Conservation (phyloP, 305 asterid species). For the Solanum hybrid region DNA sequence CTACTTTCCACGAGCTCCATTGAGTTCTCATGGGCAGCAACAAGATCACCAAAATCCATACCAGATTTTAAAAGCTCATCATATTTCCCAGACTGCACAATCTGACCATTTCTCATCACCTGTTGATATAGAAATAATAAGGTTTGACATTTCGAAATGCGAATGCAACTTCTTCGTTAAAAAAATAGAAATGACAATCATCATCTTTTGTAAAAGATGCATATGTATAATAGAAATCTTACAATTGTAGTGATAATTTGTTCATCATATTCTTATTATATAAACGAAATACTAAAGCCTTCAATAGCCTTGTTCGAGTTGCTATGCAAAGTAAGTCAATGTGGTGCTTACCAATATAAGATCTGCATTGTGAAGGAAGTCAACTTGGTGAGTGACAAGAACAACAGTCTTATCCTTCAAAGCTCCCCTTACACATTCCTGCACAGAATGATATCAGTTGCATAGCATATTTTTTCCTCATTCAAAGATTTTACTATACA, state of each 20-base stretch:
- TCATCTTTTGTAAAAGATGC: neutral
- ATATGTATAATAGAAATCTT: neutral
- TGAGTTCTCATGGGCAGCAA: slow-evolving; percentile 59
- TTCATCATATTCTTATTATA: neutral
- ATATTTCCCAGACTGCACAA: slow-evolving; percentile 71
- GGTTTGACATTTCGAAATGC: neutral
- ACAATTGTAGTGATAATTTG: neutral
- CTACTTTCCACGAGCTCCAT: slow-evolving; percentile 44
- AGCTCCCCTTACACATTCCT: slow-evolving; percentile 65
- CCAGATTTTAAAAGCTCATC: slow-evolving; percentile 35
- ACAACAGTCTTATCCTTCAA: slow-evolving; percentile 51
- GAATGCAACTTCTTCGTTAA: neutral
- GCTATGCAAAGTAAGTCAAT: neutral
- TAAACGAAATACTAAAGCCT: neutral
- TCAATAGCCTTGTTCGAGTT: neutral
- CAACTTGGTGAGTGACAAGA: slow-evolving; percentile 79
- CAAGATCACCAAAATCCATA: slow-evolving; percentile 49
- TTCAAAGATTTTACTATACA: neutral
- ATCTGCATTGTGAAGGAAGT: slow-evolving; percentile 66
- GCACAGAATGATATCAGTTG: slow-evolving; percentile 10
- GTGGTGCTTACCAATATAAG: slow-evolving; percentile 38
- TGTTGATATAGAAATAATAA: slow-evolving; percentile 3
- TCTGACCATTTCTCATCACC: slow-evolving; percentile 64
- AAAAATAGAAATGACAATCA: neutral
- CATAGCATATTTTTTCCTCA: neutral